A percentile compares a stretch with the other conserved stretches of the same genome.
These are phyloP conservation scores for Xerocomus potaroensis DNA, from an alignment of 768 basidiomycete species.

Conservation along the genomic window DNA sequence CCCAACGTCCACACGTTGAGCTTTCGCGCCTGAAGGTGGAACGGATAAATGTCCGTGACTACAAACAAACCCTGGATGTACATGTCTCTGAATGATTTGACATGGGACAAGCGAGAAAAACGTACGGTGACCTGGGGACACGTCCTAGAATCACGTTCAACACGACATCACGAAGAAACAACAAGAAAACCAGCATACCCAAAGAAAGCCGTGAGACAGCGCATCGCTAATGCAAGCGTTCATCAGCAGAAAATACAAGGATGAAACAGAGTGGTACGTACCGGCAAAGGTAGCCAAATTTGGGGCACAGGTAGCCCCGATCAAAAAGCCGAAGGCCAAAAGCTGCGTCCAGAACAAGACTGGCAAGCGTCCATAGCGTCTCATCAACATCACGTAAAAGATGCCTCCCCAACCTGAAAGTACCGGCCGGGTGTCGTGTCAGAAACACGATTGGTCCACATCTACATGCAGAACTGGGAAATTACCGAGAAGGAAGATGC, in stretches of 20 bases:
- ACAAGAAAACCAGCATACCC: constrained; percentile 16
- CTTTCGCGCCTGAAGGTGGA: constrained; percentile 50
- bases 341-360: constrained; percentile 35
- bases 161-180: background rate
- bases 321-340: constrained; percentile 42
- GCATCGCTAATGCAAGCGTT: constrained; percentile 21
- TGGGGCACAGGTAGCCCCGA: constrained; percentile 51
- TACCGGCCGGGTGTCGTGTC: background rate
- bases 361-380: constrained; percentile 28
- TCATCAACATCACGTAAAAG: constrained; percentile 28
- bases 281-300: constrained; percentile 46
- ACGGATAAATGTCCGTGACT: constrained; percentile 49
- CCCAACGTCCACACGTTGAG: constrained; percentile 53
- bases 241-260: background rate
- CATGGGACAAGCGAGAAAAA: background rate
- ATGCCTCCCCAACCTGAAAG: constrained; percentile 28
- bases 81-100: background rate
- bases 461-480: background rate
- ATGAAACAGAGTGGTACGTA: constrained; percentile 3
- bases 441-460: background rate
- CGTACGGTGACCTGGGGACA: constrained; percentile 49
- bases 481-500: constrained; percentile 43
- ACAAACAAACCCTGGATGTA: constrained; percentile 38
- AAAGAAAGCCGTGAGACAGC: constrained; percentile 31
- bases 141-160: constrained; percentile 29